Base-by-base conservation (phyloP, 768 basidiomycete genomes). In the Trametes villosa region DNA sequence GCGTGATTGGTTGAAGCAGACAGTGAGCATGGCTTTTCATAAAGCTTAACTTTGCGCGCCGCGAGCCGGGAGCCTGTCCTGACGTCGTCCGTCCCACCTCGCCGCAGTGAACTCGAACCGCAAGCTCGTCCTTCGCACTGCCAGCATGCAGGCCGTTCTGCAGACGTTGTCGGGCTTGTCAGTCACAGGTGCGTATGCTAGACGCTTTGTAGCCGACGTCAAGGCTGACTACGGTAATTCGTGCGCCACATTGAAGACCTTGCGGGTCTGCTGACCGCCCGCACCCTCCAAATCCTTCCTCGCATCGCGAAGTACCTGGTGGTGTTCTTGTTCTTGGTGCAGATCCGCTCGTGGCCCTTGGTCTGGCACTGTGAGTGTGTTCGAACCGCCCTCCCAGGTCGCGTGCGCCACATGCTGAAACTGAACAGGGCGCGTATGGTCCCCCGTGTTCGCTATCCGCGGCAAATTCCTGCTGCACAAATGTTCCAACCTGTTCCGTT, bases 281-380 rank as follows among this genome's bases (percentile, higher is more conserved):
- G 60, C 27, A 44, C 60, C 20, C 40, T 66, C 46, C 56, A 54
- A 13, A 34, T 36, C 30, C 40, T 57, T 15, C 53, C 53, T 7
- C 53, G 46, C 48, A 17, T 59, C 49, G 24, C 74, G 59, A 87
- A 83, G 71, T 77, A 75, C 62, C 51, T 83, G 38, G 53, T 81
- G n/a, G 64, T 68, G 40, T 33, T 86, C 20, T 55, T 90, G 0
- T 73, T 90, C 48, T 67, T 89, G n/a, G 40, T 85, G 20, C 89
- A 91, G 60, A 59, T 75, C 18, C 82, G 84, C 20, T 87, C 87
- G 15, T 80, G 83, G 69, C 89, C 89, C 1, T 68, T 88, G 22
- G 76, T 77, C 29, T 91, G 89, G 88, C 89, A 90, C 66, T 65
- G 89, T 90, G 67, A 69, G 88, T 81, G 7, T 22, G 34, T 57